A percentile compares a stretch with the other conserved stretches of the same genome.
phyloP scores from a whole-genome alignment of 805 yeast genomes.

The Monosporozyma servazzii region DNA sequence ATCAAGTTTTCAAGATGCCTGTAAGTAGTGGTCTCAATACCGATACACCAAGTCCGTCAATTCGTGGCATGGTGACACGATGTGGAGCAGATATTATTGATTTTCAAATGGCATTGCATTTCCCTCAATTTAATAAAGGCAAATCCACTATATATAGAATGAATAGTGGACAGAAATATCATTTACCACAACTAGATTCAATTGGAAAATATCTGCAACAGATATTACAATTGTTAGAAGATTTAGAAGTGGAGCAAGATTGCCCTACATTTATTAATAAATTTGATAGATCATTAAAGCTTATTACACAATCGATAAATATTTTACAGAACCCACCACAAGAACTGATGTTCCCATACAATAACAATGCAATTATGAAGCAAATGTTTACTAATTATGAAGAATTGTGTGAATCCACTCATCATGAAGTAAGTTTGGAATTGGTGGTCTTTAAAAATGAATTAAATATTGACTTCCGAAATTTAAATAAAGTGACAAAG shows the following conservation, averaged over 20 bases:
- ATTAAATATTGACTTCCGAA: slow-evolving; percentile 49
- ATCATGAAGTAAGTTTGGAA: slow-evolving; percentile 42
- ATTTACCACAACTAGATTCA: slow-evolving; percentile 31
- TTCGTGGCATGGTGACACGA: slow-evolving; percentile 54
- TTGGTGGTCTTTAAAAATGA: slow-evolving; percentile 54
- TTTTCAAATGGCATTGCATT: slow-evolving; percentile 34
- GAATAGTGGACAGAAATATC: slow-evolving; percentile 36
- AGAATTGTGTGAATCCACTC: slow-evolving; percentile 23
- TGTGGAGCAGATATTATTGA: slow-evolving; percentile 45
- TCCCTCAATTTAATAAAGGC: slow-evolving; percentile 36
- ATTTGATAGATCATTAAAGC: slow-evolving; percentile 13
- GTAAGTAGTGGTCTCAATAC: slow-evolving; percentile 21
- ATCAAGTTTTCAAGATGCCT: slow-evolving; percentile 45
- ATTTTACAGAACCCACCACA: slow-evolving; percentile 44
- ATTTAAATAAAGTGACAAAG: slow-evolving; percentile 39
- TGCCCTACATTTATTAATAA: slow-evolving; percentile 23
- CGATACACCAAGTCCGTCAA: slow-evolving; percentile 11
- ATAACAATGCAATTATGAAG: slow-evolving; percentile 40
- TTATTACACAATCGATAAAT: slow-evolving; percentile 18
- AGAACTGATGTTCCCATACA: slow-evolving; percentile 47
- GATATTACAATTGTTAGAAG: slow-evolving; percentile 13
- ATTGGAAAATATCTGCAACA: slow-evolving; percentile 21
- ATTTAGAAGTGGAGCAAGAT: slow-evolving; percentile 37
- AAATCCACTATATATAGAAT: slow-evolving; percentile 29
- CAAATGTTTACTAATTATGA: slow-evolving; percentile 33